phyloP scores from a whole-genome alignment of 345 rosid genomes.

The Murraya koenigii region DNA sequence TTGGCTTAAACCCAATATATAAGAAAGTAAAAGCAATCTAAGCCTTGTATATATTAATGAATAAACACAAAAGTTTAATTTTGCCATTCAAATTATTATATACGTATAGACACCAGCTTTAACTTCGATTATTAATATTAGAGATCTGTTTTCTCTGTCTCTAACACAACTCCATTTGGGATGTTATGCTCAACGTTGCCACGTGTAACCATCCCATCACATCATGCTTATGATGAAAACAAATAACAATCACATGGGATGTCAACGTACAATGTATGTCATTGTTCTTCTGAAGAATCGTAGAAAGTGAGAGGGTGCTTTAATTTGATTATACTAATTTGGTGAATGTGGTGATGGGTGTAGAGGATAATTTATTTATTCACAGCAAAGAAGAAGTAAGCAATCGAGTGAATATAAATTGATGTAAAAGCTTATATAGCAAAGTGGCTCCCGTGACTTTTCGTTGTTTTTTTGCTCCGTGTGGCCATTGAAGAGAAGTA shows the following conservation, averaged over 20 bases:
- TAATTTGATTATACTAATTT: slow-evolving; percentile 2
- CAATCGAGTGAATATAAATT: not conserved
- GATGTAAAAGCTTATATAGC: slow-evolving; percentile 22
- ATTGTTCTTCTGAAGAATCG: not conserved
- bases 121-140: not conserved
- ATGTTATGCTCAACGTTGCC: not conserved
- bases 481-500: slow-evolving; percentile 39
- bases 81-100: not conserved
- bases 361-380: not conserved
- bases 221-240: not conserved
- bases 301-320: not conserved
- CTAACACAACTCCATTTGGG: not conserved
- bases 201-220: not conserved
- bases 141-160: not conserved
- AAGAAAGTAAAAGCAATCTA: not conserved
- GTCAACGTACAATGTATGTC: not conserved
- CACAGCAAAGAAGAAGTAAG: not conserved
- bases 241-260: not conserved
- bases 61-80: not conserved
- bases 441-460: slow-evolving; percentile 66
- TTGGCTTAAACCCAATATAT: not conserved
- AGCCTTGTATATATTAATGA: not conserved
- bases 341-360: slow-evolving; percentile 10
- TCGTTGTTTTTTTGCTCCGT: slow-evolving; percentile 58
- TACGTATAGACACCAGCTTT: not conserved